A percentile compares a stretch with the other conserved stretches of the same genome.
These are phyloP conservation scores for Tricholoma flavovirens DNA, from an alignment of 768 basidiomycete genomes.

Conservation along the genomic window DNA sequence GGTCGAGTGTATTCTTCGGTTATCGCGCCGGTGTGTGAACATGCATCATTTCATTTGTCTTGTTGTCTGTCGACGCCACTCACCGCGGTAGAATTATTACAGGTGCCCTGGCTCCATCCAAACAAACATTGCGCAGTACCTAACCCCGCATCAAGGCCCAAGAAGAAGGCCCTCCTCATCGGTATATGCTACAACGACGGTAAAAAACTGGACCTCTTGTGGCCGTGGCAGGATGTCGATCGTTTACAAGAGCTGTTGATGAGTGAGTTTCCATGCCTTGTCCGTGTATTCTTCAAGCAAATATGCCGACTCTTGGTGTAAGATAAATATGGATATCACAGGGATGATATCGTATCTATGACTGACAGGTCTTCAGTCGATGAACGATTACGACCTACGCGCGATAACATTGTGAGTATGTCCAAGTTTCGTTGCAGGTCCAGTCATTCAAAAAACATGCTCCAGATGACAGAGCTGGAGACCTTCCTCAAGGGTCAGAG, in stretches of 20 bases:
- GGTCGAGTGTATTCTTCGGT: not conserved
- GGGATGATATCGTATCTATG: not conserved
- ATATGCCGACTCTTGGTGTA: not conserved
- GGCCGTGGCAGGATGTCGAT: constrained; percentile 1
- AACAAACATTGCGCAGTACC: not conserved
- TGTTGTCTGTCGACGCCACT: not conserved
- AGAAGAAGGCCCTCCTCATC: constrained; percentile 1
- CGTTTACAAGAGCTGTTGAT: not conserved
- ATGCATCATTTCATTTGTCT: not conserved
- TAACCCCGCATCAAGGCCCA: not conserved
- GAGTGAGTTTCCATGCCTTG: not conserved
- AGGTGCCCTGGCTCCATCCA: not conserved
- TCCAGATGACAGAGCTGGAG: not conserved
- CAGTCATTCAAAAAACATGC: not conserved
- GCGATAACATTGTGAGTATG: not conserved
- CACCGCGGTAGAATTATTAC: not conserved
- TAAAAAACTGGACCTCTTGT: not conserved
- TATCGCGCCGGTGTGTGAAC: not conserved
- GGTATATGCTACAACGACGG: not conserved
- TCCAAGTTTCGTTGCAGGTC: not conserved
- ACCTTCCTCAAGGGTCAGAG: not conserved
- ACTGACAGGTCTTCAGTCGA: not conserved
- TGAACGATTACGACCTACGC: not conserved
- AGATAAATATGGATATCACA: not conserved
- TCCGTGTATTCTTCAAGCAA: not conserved